Conservation (phyloP, 331 rosid genomes). For the Malus hybrid region DNA sequence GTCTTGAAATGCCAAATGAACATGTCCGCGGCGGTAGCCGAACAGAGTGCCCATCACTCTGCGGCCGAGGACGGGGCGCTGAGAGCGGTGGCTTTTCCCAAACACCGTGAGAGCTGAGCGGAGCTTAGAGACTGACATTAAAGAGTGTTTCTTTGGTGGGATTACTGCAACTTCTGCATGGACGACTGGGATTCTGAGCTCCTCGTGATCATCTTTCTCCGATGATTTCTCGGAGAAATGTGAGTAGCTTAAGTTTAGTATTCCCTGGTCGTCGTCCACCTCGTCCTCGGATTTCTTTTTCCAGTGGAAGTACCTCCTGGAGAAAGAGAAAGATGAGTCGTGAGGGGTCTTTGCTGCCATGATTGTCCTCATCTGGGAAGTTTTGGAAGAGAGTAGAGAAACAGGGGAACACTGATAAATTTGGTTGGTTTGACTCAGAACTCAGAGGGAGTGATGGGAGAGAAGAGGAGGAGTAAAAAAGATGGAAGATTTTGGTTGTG, state of each 20-base stretch:
- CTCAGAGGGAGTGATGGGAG: background rate
- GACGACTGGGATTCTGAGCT: conserved; percentile 6
- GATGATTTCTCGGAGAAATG: conserved; percentile 22
- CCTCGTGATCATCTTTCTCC: background rate
- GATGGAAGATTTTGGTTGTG: background rate
- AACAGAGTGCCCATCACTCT: conserved; percentile 66
- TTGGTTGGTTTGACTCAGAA: conserved; percentile 9
- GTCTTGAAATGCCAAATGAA: conserved; percentile 62
- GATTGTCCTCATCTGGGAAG: conserved; percentile 51
- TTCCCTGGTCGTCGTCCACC: conserved; percentile 26
- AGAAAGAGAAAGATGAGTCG: conserved; percentile 82
- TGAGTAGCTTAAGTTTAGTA: conserved; percentile 40
- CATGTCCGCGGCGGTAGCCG: conserved; percentile 75
- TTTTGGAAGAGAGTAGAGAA: background rate
- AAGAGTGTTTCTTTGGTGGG: conserved; percentile 1
- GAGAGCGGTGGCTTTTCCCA: conserved; percentile 9
- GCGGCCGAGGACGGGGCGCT: conserved; percentile 25
- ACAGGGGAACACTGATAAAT: background rate
- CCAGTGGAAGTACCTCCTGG: conserved; percentile 75
- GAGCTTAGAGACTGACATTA: conserved; percentile 33
- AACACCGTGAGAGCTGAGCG: conserved; percentile 43
- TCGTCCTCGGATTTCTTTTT: conserved; percentile 47
- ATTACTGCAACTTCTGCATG: background rate
- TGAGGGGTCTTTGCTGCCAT: conserved; percentile 66
- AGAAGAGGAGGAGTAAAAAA: background rate